Evolutionary conservation across 768 basidiomycete species (phyloP).

Genomic region (Suillus subluteus): DNA sequence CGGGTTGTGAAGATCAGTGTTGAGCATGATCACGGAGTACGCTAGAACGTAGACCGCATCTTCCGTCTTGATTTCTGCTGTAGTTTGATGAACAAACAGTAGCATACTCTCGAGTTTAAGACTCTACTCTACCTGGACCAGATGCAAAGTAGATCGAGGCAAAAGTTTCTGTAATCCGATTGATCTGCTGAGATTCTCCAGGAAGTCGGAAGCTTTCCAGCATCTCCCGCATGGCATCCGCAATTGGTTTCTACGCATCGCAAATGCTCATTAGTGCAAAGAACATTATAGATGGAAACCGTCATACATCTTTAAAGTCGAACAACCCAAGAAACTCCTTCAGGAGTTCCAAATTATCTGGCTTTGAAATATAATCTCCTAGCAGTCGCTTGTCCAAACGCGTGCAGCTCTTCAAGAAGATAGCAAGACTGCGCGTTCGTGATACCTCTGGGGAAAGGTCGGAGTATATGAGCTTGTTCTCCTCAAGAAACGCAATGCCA

Average conservation of each 20-base stretch:
- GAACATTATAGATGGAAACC: slow-evolving; percentile 5
- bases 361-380: slow-evolving; percentile 90
- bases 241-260: slow-evolving; percentile 80
- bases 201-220: slow-evolving; percentile 93
- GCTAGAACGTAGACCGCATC: slow-evolving; percentile 95
- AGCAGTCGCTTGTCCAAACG: slow-evolving; percentile 90
- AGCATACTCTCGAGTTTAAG: background rate
- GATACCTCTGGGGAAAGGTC: slow-evolving; percentile 61
- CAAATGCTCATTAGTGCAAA: background rate
- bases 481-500: slow-evolving; percentile 89
- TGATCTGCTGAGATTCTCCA: slow-evolving; percentile 93
- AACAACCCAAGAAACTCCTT: slow-evolving; percentile 88
- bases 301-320: slow-evolving; percentile 82
- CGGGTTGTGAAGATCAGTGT: slow-evolving; percentile 96
- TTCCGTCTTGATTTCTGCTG: slow-evolving; percentile 87
- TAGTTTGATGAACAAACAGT: slow-evolving; percentile 6
- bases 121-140: slow-evolving; percentile 63
- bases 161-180: slow-evolving; percentile 92
- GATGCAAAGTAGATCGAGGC: slow-evolving; percentile 89
- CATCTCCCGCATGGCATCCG: slow-evolving; percentile 94
- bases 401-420: slow-evolving; percentile 82
- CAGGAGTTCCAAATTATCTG: slow-evolving; percentile 83
- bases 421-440: slow-evolving; percentile 72
- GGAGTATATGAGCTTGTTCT: slow-evolving; percentile 84
- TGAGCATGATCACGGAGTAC: slow-evolving; percentile 97